A percentile compares a stretch with the other conserved stretches of the same genome.
These are phyloP conservation scores for Toxicodendron radicans DNA, from an alignment of 345 rosid genomes.

Conservation along the genomic window DNA sequence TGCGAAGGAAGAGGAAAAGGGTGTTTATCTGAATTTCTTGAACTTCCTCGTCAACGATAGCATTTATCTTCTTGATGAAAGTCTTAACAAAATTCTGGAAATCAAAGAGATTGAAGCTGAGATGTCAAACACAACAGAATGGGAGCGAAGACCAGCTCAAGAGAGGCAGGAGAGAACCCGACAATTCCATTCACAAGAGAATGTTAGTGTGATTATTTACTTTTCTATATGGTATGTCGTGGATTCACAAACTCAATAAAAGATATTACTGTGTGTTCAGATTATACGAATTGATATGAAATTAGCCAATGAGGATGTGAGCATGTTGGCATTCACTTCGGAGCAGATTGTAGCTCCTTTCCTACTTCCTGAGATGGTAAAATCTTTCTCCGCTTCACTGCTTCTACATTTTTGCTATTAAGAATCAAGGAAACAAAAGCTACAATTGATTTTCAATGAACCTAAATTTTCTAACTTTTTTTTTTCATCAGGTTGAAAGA, in stretches of 20 bases:
- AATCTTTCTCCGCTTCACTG: not conserved
- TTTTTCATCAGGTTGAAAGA: conserved; percentile 74
- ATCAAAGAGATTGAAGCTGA: conserved; percentile 93
- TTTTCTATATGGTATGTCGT: conserved; percentile 2
- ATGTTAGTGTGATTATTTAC: conserved; percentile 46
- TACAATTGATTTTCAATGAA: not conserved
- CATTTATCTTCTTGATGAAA: conserved; percentile 96
- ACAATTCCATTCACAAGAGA: conserved; percentile 90
- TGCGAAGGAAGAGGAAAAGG: conserved; percentile 99
- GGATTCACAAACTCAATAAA: not conserved
- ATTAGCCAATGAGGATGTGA: conserved; percentile 97
- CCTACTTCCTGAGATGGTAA: conserved; percentile 99
- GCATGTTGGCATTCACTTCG: conserved; percentile 89
- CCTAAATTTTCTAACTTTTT: not conserved
- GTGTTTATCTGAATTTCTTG: conserved; percentile 94
- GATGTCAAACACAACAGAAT: conserved; percentile 86
- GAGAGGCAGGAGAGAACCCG: conserved; percentile 98
- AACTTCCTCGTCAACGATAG: conserved; percentile 98
- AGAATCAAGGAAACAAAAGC: not conserved
- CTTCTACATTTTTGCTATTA: conserved; percentile 1
- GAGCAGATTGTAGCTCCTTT: conserved; percentile 95
- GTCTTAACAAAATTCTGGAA: conserved; percentile 96
- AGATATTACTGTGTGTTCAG: conserved; percentile 38
- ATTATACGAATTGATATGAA: conserved; percentile 94
- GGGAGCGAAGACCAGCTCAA: conserved; percentile 94